phyloP scores from a whole-genome alignment of 306 rosid species.

The Cicer arietinum region DNA sequence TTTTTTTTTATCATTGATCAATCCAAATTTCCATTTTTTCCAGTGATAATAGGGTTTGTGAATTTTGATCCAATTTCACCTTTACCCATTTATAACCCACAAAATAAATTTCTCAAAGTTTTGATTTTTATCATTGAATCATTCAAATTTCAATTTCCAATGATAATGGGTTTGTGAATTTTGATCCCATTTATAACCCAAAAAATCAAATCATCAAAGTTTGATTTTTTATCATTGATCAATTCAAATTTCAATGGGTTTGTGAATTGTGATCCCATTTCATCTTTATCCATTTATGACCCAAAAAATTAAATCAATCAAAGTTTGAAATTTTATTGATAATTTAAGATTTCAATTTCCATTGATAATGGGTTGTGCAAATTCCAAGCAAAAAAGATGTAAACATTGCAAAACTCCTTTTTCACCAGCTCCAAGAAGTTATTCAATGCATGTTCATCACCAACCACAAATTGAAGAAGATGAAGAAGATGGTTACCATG shows the following conservation, averaged over 20 bases:
- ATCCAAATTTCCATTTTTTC: not conserved
- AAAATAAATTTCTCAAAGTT: constrained; percentile 15
- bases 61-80: not conserved
- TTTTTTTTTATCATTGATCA: no score
- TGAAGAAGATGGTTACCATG: constrained; percentile 68
- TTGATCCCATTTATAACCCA: no score
- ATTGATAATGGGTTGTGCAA: constrained; percentile 82
- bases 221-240: not conserved
- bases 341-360: constrained; percentile 7
- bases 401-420: constrained; percentile 68
- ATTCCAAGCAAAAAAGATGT: constrained; percentile 78
- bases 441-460: constrained; percentile 84
- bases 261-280: no score
- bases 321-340: not conserved
- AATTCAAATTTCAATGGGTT: constrained; percentile 62
- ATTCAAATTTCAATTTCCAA: constrained; percentile 9
- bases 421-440: constrained; percentile 79
- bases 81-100: constrained; percentile 14
- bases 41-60: no score
- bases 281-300: no score
- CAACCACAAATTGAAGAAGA: constrained; percentile 67
- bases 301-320: not conserved
- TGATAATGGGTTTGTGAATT: constrained; percentile 64
- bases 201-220: no score
- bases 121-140: not conserved